A percentile compares a stretch with the other conserved stretches of the same genome.
These are phyloP conservation scores for Jatropha curcas DNA, from an alignment of 345 rosid species.

Conservation along the genomic window DNA sequence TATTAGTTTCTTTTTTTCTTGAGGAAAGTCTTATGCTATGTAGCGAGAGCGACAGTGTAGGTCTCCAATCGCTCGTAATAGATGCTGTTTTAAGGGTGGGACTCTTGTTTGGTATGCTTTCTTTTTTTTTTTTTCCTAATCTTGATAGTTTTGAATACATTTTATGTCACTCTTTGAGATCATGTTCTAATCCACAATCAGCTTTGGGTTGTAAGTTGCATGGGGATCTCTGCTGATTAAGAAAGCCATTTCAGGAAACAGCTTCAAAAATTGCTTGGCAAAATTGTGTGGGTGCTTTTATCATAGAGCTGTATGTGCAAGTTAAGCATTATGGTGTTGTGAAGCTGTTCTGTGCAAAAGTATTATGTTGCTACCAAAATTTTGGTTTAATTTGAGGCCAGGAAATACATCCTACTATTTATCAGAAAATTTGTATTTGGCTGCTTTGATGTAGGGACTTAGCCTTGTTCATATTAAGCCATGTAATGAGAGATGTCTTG, in stretches of 20 bases:
- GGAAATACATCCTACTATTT: neutral
- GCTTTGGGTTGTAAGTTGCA: neutral
- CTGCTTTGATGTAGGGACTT: neutral
- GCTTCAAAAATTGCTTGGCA: neutral
- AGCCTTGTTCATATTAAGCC: neutral
- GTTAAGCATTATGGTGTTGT: neutral
- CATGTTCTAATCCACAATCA: neutral
- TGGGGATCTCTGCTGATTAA: neutral
- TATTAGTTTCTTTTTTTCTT: neutral
- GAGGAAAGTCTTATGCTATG: too few relatives aligned
- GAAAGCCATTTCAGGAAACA: neutral
- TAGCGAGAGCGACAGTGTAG: too few relatives aligned
- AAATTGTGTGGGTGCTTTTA: neutral
- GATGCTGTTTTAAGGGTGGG: too few relatives aligned
- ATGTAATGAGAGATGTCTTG: neutral
- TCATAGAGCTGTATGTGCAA: neutral
- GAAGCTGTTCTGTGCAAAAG: neutral
- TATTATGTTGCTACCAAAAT: neutral
- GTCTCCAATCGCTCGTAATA: too few relatives aligned
- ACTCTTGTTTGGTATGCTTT: too few relatives aligned
- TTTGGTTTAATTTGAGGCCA: neutral
- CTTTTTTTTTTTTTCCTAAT: neutral
- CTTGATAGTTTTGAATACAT: neutral
- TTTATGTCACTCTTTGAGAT: neutral
- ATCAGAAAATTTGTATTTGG: conserved; percentile 1